Evolutionary conservation across 176 grass and related monocot species (phyloP), one percentile per base, ranked within the genome.

Genomic region (Oropetium thomaeum): DNA sequence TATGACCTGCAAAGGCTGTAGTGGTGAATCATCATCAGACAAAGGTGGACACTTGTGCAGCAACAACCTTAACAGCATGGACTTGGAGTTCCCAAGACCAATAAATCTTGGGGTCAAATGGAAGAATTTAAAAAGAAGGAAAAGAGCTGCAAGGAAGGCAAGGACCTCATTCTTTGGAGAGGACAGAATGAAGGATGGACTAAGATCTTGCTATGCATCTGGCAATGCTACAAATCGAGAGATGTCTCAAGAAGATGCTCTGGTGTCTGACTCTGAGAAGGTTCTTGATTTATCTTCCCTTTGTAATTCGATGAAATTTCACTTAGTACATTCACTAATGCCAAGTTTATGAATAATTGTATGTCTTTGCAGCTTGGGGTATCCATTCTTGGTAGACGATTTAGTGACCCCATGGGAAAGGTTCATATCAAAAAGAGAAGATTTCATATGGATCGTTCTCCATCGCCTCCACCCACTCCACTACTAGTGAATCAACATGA

Each of bases 391-490:
- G 87, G 89, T 62, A 69, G 87, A 68, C 86, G 89, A 32, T 99
- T 99, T 76, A 82, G 89, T 82, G 96, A 96, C 25, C 54, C 84
- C 8, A 25, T 87, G 64, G 79, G 85, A 73, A 99, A 65, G 66
- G 82, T 90, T 81, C 96, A 92, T 44, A 99, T 99, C 67, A 99
- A 99, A 84, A 99, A 99, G 89, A 95, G 96, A 79, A 88, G 81
- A 65, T 74, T 91, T 78, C 77, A 59, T 58, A 71, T 89, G 72
- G 84, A 78, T 87, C 63, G 63, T 69, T 90, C 92, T 88, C 82
- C 89, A 62, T 91, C 87, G 23, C 83, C 93, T 66, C 80, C 81
- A 19, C 33, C 82, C 26, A 86, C 76, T 47, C 87, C 84, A 66
- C 64, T 81, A 55, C 69, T 83, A 68, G 74, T 69, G 27, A 77